phyloP scores from a whole-genome alignment of 148 eudicot species.

The Heliosperma pusillum region DNA sequence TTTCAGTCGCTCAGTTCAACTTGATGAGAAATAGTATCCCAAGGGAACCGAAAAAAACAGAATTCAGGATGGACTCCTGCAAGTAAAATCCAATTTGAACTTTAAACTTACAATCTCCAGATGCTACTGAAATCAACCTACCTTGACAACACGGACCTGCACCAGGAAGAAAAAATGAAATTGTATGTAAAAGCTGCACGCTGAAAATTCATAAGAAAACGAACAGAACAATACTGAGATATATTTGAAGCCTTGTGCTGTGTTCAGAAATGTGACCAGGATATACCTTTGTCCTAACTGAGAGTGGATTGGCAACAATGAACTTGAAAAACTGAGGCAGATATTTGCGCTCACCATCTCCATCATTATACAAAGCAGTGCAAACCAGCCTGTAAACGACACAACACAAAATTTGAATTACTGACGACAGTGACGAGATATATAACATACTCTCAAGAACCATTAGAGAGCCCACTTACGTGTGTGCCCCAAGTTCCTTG shows the following conservation, averaged over 20 bases:
- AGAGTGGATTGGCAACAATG: conserved; percentile 94
- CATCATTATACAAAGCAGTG: conserved; percentile 80
- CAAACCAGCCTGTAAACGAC: conserved; percentile 76
- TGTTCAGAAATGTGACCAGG: conserved; percentile 6
- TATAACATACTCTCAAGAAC: conserved; percentile 7
- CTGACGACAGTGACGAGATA: background rate
- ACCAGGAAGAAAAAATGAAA: conserved; percentile 15
- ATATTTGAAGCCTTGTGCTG: background rate
- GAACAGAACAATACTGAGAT: background rate
- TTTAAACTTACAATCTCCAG: conserved; percentile 33
- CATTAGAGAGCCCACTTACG: conserved; percentile 45
- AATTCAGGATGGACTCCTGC: background rate
- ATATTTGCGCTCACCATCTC: conserved; percentile 87
- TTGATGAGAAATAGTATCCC: background rate
- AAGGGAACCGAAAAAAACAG: background rate
- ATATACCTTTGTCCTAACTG: conserved; percentile 94
- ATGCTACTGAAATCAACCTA: conserved; percentile 44
- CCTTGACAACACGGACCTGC: conserved; percentile 99
- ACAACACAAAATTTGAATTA: background rate
- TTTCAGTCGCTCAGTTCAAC: background rate
- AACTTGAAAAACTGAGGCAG: conserved; percentile 98
- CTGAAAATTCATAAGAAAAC: background rate
- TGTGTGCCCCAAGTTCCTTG: conserved; percentile 97
- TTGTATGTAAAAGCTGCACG: conserved; percentile 7
- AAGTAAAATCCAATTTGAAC: background rate